Evolutionary conservation across 2,329 filamentous ascomycete genomes (phyloP).

Genomic region (Teratosphaeriaceae sp.): DNA sequence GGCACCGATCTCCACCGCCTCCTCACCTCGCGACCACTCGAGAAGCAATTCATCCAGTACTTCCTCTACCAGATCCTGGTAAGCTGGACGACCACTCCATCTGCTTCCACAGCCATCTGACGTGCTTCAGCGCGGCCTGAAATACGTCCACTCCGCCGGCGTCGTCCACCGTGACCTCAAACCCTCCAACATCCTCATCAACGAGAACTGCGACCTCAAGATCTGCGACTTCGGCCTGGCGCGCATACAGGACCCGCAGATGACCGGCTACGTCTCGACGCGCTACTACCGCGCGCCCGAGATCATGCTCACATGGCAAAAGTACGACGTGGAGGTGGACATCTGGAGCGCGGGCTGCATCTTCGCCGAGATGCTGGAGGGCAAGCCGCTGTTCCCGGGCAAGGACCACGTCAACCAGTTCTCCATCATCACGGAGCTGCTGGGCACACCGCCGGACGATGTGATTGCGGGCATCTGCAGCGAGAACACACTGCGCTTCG

Average conservation of each 20-base stretch:
- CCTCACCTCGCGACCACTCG: constrained; percentile 87
- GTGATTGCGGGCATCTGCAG: constrained; percentile 98
- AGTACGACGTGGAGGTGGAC: constrained; percentile 98
- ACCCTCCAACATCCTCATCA: constrained; percentile 97
- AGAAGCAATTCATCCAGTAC: constrained; percentile 99
- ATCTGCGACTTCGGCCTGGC: constrained; percentile 98
- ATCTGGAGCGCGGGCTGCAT: constrained; percentile 99
- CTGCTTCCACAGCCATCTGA: not conserved
- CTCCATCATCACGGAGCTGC: constrained; percentile 96
- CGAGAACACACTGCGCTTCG: constrained; percentile 95
- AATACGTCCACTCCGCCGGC: constrained; percentile 98
- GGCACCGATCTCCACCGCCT: constrained; percentile 95
- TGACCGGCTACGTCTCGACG: constrained; percentile 98
- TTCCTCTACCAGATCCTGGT: constrained; percentile 99
- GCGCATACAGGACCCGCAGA: constrained; percentile 96
- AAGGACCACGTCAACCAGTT: constrained; percentile 99
- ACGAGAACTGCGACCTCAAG: constrained; percentile 99
- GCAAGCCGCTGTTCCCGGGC: constrained; percentile 94
- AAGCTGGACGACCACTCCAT: constrained; percentile 29
- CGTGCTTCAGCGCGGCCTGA: constrained; percentile 70
- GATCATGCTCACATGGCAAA: constrained; percentile 99
- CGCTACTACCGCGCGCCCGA: constrained; percentile 98
- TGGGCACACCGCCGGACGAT: constrained; percentile 94
- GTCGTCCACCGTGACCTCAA: constrained; percentile 97
- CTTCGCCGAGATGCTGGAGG: constrained; percentile 98